Evolutionary conservation across 768 basidiomycete genomes (phyloP).

Genomic region (Trametes meyenii): DNA sequence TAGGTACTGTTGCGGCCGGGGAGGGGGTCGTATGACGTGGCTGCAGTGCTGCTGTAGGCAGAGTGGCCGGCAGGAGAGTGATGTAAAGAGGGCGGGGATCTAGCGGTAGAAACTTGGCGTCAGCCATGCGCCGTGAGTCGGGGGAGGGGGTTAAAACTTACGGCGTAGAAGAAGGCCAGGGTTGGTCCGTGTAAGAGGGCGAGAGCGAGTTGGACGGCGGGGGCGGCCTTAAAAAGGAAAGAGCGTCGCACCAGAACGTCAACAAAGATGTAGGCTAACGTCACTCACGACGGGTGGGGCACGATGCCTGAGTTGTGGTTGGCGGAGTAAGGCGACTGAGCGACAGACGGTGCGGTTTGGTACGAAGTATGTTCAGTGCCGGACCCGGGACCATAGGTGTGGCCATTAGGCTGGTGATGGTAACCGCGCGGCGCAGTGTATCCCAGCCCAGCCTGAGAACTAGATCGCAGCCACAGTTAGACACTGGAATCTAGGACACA

Average conservation of each 20-base stretch:
- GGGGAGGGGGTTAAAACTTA: background rate
- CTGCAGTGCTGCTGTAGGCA: background rate
- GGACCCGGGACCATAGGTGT: background rate
- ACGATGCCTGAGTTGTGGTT: no score
- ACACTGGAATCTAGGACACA: background rate
- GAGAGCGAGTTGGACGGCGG: background rate
- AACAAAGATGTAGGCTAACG: background rate
- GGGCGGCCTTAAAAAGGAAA: background rate
- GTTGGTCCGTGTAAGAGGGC: background rate
- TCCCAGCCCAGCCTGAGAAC: background rate
- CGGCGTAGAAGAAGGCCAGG: slow-evolving; percentile 1
- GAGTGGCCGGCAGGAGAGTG: background rate
- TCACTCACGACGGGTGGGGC: background rate
- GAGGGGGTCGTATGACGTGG: slow-evolving; percentile 2
- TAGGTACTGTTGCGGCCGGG: background rate
- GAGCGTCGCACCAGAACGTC: background rate
- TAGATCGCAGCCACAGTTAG: slow-evolving; percentile 6
- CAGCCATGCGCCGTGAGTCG: background rate
- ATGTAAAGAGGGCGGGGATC: background rate
- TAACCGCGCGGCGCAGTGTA: background rate
- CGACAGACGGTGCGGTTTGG: background rate
- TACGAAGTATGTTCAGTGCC: background rate
- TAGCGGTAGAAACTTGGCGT: slow-evolving; percentile 6
- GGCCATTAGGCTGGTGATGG: background rate
- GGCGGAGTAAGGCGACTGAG: no score